These are phyloP conservation scores for Exophiala aquamarina DNA, from an alignment of 2,329 filamentous ascomycete genomes.

Conservation along the genomic window DNA sequence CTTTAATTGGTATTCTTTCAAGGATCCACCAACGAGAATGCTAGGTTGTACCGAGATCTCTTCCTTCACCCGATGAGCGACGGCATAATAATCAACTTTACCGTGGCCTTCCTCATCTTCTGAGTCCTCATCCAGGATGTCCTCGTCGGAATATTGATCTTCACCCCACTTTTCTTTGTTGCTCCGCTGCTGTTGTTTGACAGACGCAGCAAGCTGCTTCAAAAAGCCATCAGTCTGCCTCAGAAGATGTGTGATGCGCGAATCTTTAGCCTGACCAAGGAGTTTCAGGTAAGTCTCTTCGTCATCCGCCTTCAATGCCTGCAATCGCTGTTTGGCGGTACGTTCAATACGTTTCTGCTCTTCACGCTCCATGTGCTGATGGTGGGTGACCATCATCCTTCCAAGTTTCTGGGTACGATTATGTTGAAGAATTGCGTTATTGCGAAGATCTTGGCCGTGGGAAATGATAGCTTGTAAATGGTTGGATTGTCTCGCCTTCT, in stretches of 20 bases:
- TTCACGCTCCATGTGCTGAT: slow-evolving; percentile 97
- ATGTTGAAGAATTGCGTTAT: slow-evolving; percentile 65
- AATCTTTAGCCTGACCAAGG: slow-evolving; percentile 97
- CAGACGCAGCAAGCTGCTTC: slow-evolving; percentile 89
- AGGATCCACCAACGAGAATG: slow-evolving; percentile 84
- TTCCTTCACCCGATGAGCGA: slow-evolving; percentile 94
- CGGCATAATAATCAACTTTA: slow-evolving; percentile 98
- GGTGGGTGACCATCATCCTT: slow-evolving; percentile 82
- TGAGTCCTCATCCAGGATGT: slow-evolving; percentile 64
- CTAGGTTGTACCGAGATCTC: slow-evolving; percentile 78
- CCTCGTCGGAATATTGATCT: slow-evolving; percentile 52
- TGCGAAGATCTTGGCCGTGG: slow-evolving; percentile 76
- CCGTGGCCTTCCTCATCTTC: slow-evolving; percentile 66
- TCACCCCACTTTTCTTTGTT: slow-evolving; percentile 77
- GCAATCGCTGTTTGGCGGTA: slow-evolving; percentile 98
- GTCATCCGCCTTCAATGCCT: slow-evolving; percentile 97
- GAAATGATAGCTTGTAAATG: slow-evolving; percentile 84
- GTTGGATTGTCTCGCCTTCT: slow-evolving; percentile 96
- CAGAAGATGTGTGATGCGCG: slow-evolving; percentile 94
- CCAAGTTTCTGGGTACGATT: slow-evolving; percentile 82
- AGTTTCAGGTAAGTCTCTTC: slow-evolving; percentile 98
- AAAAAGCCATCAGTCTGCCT: slow-evolving; percentile 98
- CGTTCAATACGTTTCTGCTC: slow-evolving; percentile 98
- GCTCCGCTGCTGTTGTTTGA: slow-evolving; percentile 88
- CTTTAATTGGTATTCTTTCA: slow-evolving; percentile 98